phyloP scores from a whole-genome alignment of 2,329 filamentous ascomycete species.

The Sporothrix mexicana region DNA sequence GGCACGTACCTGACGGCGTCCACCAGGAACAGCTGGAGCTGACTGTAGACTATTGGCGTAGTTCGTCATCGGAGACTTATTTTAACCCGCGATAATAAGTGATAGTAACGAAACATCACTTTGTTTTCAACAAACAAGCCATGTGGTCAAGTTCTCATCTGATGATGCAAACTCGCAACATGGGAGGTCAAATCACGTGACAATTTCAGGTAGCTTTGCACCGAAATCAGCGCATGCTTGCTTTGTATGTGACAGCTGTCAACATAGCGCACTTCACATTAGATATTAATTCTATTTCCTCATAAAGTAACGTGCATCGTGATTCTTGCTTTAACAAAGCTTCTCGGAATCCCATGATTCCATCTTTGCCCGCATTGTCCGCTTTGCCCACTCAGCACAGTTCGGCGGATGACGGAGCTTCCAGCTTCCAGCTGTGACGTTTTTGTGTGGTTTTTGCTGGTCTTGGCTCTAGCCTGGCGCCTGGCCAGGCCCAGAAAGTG shows the following conservation, averaged over 20 bases:
- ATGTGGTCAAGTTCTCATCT: no score
- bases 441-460: background rate
- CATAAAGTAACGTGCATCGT: background rate
- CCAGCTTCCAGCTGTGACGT: background rate
- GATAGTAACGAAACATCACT: no score
- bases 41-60: background rate
- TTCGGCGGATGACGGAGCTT: constrained; percentile 25
- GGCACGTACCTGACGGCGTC: background rate
- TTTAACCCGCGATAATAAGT: no score
- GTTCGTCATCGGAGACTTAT: background rate
- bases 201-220: no score
- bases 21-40: background rate
- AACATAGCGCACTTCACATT: background rate
- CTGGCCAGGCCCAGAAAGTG: constrained; percentile 21
- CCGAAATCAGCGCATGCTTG: background rate
- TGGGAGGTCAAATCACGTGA: no score
- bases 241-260: background rate
- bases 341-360: background rate
- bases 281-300: background rate
- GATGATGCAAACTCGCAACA: no score
- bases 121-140: no score
- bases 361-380: background rate
- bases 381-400: background rate
- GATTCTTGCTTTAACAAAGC: background rate
- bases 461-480: constrained; percentile 13